A percentile compares a stretch with the other conserved stretches of the same genome.
Evolutionary conservation across 2,329 filamentous ascomycete genomes (phyloP).

Genomic region (Parastagonospora avenae): DNA sequence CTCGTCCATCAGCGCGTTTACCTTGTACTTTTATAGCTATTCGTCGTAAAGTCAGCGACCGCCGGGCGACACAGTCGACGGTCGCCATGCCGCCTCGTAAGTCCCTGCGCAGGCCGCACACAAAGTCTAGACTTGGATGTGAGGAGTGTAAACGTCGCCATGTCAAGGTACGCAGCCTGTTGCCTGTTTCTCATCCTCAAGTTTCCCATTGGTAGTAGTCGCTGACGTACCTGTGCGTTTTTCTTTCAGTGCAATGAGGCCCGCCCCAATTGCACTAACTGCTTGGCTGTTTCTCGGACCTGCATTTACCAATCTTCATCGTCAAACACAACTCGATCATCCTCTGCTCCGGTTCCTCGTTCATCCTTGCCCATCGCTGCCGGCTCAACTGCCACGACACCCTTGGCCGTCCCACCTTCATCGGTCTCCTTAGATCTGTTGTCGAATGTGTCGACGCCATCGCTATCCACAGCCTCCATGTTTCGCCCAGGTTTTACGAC

Average conservation of each 20-base stretch:
- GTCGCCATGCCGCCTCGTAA: conserved; percentile 1
- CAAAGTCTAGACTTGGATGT: conserved; percentile 26
- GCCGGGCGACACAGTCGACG: neutral
- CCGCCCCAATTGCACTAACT: conserved; percentile 23
- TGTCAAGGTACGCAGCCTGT: conserved; percentile 21
- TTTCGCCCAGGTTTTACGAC: conserved; percentile 3
- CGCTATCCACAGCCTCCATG: conserved; percentile 1
- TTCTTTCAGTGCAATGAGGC: conserved; percentile 23
- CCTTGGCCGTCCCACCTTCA: neutral
- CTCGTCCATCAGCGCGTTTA: neutral
- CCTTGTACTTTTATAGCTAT: neutral
- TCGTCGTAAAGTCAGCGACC: neutral
- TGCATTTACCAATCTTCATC: conserved; percentile 19
- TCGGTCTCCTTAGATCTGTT: neutral
- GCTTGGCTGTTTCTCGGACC: conserved; percentile 10
- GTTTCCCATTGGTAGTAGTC: neutral
- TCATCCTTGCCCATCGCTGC: neutral
- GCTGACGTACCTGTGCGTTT: neutral
- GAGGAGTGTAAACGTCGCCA: conserved; percentile 27
- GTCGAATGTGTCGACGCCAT: conserved; percentile 3
- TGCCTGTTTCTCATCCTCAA: neutral
- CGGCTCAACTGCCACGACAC: neutral
- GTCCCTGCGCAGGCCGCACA: conserved; percentile 19
- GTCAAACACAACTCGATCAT: neutral
- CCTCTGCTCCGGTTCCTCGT: neutral